phyloP scores from a whole-genome alignment of 208 protist species.

The Eutreptiella sp. region DNA sequence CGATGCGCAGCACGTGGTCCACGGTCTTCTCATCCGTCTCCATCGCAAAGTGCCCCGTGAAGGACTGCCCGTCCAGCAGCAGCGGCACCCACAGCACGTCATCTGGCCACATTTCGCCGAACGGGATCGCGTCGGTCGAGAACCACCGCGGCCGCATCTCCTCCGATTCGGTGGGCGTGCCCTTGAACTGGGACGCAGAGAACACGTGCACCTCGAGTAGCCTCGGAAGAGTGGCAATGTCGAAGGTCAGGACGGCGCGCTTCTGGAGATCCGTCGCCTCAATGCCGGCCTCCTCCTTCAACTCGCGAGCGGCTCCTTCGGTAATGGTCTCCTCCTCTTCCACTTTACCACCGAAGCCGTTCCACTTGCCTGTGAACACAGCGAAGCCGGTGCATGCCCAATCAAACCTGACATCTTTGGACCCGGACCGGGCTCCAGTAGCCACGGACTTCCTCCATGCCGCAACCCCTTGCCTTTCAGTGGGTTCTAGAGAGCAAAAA shows the following conservation, averaged over 20 bases:
- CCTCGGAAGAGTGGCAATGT: slow-evolving; percentile 2
- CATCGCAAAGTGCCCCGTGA: too few relatives aligned
- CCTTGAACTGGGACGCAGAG: not conserved
- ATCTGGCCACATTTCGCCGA: slow-evolving; percentile 34
- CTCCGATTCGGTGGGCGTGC: slow-evolving; percentile 17
- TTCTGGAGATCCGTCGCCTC: slow-evolving; percentile 4
- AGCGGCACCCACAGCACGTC: slow-evolving; percentile 33
- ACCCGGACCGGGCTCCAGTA: too few relatives aligned
- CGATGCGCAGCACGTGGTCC: too few relatives aligned
- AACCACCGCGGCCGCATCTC: slow-evolving; percentile 41
- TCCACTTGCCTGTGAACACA: slow-evolving; percentile 32
- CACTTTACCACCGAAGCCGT: slow-evolving; percentile 41
- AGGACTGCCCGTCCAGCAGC: not conserved
- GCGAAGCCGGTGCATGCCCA: too few relatives aligned
- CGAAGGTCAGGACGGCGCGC: slow-evolving; percentile 27
- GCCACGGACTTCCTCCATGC: too few relatives aligned
- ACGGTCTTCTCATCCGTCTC: too few relatives aligned
- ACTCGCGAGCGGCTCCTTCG: slow-evolving; percentile 18
- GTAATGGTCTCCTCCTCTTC: slow-evolving; percentile 29
- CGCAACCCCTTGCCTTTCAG: too few relatives aligned
- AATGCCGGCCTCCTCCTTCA: slow-evolving; percentile 33
- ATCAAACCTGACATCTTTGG: too few relatives aligned
- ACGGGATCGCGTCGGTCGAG: slow-evolving; percentile 17
- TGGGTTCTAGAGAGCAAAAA: too few relatives aligned
- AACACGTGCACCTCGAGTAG: slow-evolving; percentile 37